These are phyloP conservation scores for Metschnikowia vanudenii DNA, from an alignment of 805 yeast genomes.

Conservation along the genomic window DNA sequence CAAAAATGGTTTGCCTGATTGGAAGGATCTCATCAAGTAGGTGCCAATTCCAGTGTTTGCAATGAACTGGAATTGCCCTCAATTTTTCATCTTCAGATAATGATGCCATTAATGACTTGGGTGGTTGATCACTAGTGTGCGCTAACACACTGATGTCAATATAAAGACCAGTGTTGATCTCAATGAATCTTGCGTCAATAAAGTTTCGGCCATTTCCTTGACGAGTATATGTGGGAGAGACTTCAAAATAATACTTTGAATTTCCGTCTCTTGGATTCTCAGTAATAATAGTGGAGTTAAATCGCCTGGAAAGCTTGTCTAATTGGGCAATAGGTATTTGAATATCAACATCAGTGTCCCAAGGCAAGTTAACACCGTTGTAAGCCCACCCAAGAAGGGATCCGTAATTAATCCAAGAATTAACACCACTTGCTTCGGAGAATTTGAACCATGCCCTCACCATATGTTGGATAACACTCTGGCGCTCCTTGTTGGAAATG, in stretches of 20 bases:
- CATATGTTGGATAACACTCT: conserved; percentile 38
- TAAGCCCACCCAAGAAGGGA: conserved; percentile 22
- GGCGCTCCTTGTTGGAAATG: conserved; percentile 36
- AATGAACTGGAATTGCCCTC: conserved; percentile 29
- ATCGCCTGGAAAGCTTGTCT: conserved; percentile 15
- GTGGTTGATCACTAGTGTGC: conserved; percentile 13
- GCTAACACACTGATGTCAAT: conserved; percentile 20
- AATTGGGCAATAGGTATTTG: conserved; percentile 20
- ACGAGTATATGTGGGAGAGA: conserved; percentile 22
- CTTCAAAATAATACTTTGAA: conserved; percentile 21
- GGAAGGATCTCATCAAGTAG: conserved; percentile 36
- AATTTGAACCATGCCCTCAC: conserved; percentile 38
- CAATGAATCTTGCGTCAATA: conserved; percentile 22
- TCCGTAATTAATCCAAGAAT: conserved; percentile 33
- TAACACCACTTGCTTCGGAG: conserved; percentile 30
- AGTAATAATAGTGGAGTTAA: conserved; percentile 16
- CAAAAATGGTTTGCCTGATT: conserved; percentile 35
- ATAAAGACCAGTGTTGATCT: conserved; percentile 41
- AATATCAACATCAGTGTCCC: conserved; percentile 22
- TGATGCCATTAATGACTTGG: conserved; percentile 4
- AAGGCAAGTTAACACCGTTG: conserved; percentile 22
- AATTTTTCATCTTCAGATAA: conserved; percentile 3
- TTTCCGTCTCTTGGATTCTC: conserved; percentile 21
- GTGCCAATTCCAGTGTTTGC: conserved; percentile 43
- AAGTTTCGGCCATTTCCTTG: conserved; percentile 23